phyloP scores from a whole-genome alignment of 1,284 basidiomycete genomes.

The Trametes polyzona region DNA sequence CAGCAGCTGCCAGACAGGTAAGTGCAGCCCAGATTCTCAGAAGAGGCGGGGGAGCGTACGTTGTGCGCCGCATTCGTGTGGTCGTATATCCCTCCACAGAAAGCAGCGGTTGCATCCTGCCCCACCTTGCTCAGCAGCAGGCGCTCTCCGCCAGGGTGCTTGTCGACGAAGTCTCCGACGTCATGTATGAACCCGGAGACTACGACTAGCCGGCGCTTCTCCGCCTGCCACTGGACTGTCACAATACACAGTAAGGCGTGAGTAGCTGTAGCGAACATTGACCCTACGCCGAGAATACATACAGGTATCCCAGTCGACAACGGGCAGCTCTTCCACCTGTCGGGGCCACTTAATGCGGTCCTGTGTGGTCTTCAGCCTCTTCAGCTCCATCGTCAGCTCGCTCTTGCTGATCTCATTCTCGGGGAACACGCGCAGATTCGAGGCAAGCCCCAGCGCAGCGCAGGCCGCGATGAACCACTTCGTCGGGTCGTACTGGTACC shows the following conservation, averaged over 20 bases:
- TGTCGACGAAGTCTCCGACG: slow-evolving; percentile 71
- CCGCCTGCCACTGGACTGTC: slow-evolving; percentile 70
- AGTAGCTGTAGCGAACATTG: not conserved
- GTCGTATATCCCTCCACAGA: slow-evolving; percentile 84
- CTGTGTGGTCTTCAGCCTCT: slow-evolving; percentile 67
- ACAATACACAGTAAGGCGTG: not conserved
- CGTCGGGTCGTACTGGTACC: slow-evolving; percentile 73
- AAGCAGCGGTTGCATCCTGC: slow-evolving; percentile 82
- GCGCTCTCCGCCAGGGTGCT: slow-evolving; percentile 81
- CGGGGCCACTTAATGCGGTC: slow-evolving; percentile 75
- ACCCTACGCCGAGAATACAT: too few species aligned
- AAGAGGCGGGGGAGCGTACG: slow-evolving; percentile 41
- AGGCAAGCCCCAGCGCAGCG: slow-evolving; percentile 70
- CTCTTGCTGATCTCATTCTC: slow-evolving; percentile 88
- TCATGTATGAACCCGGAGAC: slow-evolving; percentile 91
- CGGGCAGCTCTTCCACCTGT: slow-evolving; percentile 61
- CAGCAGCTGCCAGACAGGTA: slow-evolving; percentile 52
- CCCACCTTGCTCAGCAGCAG: slow-evolving; percentile 70
- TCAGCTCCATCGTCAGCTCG: slow-evolving; percentile 82
- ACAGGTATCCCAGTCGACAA: slow-evolving; percentile 85
- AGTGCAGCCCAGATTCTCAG: not conserved
- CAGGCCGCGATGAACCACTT: slow-evolving; percentile 86
- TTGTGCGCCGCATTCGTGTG: slow-evolving; percentile 88
- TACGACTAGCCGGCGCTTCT: slow-evolving; percentile 67
- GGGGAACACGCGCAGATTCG: slow-evolving; percentile 81